Conservation (phyloP, 305 asterid species). For the Vinca major region DNA sequence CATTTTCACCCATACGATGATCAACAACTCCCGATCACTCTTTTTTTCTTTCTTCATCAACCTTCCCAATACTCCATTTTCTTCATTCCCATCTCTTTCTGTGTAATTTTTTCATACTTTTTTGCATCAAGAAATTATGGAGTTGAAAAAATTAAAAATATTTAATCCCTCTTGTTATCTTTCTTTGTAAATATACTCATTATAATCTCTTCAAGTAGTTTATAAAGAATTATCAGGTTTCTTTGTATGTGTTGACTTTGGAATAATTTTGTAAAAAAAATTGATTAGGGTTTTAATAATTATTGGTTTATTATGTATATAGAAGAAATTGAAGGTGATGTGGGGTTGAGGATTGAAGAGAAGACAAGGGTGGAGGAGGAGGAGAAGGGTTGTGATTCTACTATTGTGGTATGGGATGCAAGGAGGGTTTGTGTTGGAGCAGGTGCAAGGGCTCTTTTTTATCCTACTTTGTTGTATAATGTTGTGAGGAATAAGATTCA, state of each 20-base stretch:
- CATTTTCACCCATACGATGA: slow-evolving; percentile 1
- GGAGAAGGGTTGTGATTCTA: slow-evolving; percentile 13
- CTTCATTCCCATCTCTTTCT: neutral
- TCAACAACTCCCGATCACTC: slow-evolving; percentile 7
- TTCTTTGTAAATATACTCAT: neutral
- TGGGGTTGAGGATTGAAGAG: slow-evolving; percentile 14
- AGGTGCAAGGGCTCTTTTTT: slow-evolving; percentile 51
- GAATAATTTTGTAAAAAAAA: neutral
- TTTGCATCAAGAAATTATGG: neutral
- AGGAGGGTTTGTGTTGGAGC: slow-evolving; percentile 44
- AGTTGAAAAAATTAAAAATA: neutral
- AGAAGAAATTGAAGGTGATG: slow-evolving; percentile 29
- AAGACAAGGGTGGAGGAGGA: slow-evolving; percentile 12
- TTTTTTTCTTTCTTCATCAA: no score
- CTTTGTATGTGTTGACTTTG: neutral
- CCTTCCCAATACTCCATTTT: neutral
- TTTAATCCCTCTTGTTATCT: neutral
- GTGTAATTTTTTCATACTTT: neutral
- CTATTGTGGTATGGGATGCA: slow-evolving; percentile 27
- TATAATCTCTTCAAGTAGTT: neutral
- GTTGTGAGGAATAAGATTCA: slow-evolving; percentile 52
- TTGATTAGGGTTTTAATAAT: neutral
- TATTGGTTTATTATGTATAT: slow-evolving; percentile 30
- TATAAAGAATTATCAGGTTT: neutral
- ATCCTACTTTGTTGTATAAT: slow-evolving; percentile 52